Evolutionary conservation across 1,139 yeast genomes (phyloP).

Genomic region (Magnusiomyces ingens): DNA sequence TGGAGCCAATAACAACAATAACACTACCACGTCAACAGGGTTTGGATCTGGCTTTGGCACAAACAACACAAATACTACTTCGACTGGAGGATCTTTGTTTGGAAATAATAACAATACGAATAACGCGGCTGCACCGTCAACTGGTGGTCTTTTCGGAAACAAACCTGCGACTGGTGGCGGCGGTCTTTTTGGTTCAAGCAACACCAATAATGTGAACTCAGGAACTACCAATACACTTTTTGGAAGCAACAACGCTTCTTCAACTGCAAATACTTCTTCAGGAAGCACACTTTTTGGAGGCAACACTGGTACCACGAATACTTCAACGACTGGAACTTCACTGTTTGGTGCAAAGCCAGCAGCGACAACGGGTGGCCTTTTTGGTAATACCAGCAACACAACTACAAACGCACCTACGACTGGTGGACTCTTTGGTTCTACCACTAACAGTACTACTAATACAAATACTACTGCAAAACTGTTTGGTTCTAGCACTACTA

Average conservation of each 20-base stretch:
- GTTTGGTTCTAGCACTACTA: conserved; percentile 15
- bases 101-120: conserved; percentile 5
- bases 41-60: not conserved
- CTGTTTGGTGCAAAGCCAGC: conserved; percentile 30
- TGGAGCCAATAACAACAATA: not conserved
- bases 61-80: not conserved
- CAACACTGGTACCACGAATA: conserved; percentile 18
- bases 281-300: conserved; percentile 19
- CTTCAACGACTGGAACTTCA: conserved; percentile 22
- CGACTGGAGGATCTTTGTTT: conserved; percentile 8
- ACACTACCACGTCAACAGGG: conserved; percentile 5
- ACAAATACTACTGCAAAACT: conserved; percentile 7
- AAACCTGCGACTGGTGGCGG: conserved; percentile 18
- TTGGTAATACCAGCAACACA: conserved; percentile 19
- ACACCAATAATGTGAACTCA: conserved; percentile 19
- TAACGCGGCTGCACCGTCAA: not conserved
- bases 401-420: conserved; percentile 15
- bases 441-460: not conserved
- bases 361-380: conserved; percentile 10
- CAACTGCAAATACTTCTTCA: conserved; percentile 2
- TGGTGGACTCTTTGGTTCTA: conserved; percentile 27
- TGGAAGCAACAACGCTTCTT: conserved; percentile 26
- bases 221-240: conserved; percentile 31
- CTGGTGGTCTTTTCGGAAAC: conserved; percentile 18
- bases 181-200: conserved; percentile 15